Percentiles rank a stretch among this genome's conserved stretches.
Conservation (phyloP, 176 grass and related monocot genomes). For the Saccharum officinarum region DNA sequence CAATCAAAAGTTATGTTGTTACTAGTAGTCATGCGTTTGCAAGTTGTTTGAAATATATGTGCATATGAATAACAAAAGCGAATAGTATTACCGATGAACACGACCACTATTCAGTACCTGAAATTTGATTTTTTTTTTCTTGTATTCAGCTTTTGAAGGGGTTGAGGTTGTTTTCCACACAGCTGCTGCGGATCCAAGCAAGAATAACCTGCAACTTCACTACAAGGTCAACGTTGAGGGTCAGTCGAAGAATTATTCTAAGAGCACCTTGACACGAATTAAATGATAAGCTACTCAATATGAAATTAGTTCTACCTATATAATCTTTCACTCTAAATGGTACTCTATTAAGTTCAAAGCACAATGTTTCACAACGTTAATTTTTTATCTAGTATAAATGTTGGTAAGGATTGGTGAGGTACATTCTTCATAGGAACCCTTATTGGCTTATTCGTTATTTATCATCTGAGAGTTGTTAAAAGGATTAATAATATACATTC, state of each 20-base stretch:
- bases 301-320: not conserved
- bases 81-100: no score
- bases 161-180: slow-evolving; percentile 76
- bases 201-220: slow-evolving; percentile 59
- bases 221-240: slow-evolving; percentile 70
- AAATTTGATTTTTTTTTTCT: not conserved
- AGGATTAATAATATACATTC: no score
- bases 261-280: not conserved
- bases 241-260: not conserved
- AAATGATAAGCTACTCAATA: not conserved
- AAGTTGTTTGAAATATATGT: no score
- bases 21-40: no score
- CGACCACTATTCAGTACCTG: no score
- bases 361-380: not conserved
- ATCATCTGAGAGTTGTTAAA: no score
- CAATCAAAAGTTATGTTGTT: no score
- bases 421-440: no score
- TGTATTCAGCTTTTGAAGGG: slow-evolving; percentile 57
- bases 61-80: no score
- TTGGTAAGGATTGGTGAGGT: no score
- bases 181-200: slow-evolving; percentile 51
- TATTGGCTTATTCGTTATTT: no score
- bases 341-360: not conserved
- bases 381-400: no score
- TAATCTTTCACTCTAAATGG: not conserved